A percentile compares a stretch with the other conserved stretches of the same genome.
Evolutionary conservation across 129 eudicot genomes (phyloP).

Genomic region (Tanacetum coccineum): DNA sequence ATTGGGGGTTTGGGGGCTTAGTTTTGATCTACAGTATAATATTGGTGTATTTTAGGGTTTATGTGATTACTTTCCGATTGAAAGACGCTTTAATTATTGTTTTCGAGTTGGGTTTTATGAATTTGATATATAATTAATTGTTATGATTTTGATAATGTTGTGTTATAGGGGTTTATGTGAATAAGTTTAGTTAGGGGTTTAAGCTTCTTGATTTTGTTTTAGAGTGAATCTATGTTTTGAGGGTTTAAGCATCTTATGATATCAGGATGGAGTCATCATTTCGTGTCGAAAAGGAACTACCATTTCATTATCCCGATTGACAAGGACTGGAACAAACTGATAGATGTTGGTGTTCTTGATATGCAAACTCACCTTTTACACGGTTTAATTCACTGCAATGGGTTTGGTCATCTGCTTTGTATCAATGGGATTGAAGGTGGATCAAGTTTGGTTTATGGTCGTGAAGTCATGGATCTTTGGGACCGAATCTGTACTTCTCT

Average conservation of each 20-base stretch:
- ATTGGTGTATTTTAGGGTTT: neutral
- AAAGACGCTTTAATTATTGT: too few species aligned
- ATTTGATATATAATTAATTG: neutral
- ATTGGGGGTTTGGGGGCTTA: neutral
- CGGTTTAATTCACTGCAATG: constrained; percentile 85
- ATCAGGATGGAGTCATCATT: constrained; percentile 92
- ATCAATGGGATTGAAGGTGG: constrained; percentile 93
- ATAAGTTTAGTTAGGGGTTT: constrained; percentile 5
- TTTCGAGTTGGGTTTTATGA: neutral
- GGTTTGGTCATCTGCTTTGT: constrained; percentile 80
- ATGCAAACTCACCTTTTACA: constrained; percentile 79
- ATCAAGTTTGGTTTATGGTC: constrained; percentile 55
- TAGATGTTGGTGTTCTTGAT: constrained; percentile 50
- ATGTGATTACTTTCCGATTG: neutral
- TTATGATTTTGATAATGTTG: neutral
- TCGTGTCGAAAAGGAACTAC: constrained; percentile 71
- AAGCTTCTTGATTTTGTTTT: constrained; percentile 5
- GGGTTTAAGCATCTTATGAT: neutral
- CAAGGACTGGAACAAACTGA: constrained; percentile 68
- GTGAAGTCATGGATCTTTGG: constrained; percentile 98
- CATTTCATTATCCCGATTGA: constrained; percentile 78
- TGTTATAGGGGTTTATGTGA: constrained; percentile 11
- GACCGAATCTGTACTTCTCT: constrained; percentile 84
- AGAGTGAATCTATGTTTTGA: neutral
- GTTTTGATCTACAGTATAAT: too few species aligned